phyloP scores from a whole-genome alignment of 164 flowering plant genomes.

The Buxus sempervirens region DNA sequence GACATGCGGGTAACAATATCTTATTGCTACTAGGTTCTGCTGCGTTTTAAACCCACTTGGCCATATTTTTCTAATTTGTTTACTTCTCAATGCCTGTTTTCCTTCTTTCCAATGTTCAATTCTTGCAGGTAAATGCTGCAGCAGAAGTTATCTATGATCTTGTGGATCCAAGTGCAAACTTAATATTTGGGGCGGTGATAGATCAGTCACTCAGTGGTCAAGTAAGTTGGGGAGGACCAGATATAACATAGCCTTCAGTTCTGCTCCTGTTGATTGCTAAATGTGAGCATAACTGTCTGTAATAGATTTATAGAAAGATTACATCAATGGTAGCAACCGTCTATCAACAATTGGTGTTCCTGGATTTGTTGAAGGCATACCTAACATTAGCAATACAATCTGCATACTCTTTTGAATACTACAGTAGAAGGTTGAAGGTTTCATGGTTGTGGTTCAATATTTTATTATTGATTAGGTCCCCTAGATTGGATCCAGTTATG shows the following conservation, averaged over 20 bases:
- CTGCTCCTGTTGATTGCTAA: neutral
- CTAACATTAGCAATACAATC: no score
- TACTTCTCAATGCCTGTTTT: neutral
- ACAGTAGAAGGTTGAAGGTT: no score
- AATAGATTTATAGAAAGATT: neutral
- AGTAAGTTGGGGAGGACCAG: constrained; percentile 35
- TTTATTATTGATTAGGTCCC: no score
- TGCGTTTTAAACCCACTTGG: neutral
- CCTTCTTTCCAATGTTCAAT: constrained; percentile 3
- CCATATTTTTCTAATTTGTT: neutral
- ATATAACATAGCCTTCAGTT: neutral
- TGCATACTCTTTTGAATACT: no score
- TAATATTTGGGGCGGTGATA: constrained; percentile 91
- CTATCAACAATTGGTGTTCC: neutral
- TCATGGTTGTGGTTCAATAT: no score
- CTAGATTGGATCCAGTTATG: no score
- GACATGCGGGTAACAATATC: no score
- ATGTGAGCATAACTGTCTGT: neutral
- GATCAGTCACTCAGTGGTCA: constrained; percentile 85
- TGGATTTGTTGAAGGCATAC: neutral
- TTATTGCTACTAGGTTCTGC: neutral
- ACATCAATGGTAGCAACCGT: neutral
- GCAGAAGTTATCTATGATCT: constrained; percentile 94
- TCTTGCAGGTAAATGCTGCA: constrained; percentile 83
- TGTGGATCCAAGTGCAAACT: constrained; percentile 90